Evolutionary conservation across 495 filamentous ascomycete genomes (phyloP).

Genomic region (Aspergillus carlsbadensis): DNA sequence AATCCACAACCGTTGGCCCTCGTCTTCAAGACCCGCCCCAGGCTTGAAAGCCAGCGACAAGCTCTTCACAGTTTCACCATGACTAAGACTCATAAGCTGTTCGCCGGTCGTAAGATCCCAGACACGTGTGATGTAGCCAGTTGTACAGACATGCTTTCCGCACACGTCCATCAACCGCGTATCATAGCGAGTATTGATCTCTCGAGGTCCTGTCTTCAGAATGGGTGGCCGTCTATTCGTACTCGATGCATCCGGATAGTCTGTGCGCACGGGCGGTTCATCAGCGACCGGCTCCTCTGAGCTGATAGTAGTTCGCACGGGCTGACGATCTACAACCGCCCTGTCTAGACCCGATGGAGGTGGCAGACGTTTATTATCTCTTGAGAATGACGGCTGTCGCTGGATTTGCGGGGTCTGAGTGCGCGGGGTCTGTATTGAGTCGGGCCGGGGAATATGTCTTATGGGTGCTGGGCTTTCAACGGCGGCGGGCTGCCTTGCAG

Average conservation of each 20-base stretch:
- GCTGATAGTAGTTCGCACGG: constrained; percentile 19
- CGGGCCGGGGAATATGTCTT: constrained; percentile 21
- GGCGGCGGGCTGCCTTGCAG: constrained; percentile 28
- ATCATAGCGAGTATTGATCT: constrained; percentile 83
- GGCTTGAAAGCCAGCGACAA: constrained; percentile 86
- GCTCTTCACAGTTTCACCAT: constrained; percentile 74
- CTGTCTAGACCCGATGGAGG: constrained; percentile 24
- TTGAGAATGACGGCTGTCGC: constrained; percentile 34
- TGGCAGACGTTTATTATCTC: constrained; percentile 25
- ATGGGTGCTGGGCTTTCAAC: constrained; percentile 17
- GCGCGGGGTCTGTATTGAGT: constrained; percentile 4
- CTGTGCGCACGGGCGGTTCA: constrained; percentile 35
- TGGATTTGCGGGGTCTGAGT: constrained; percentile 14
- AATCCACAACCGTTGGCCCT: constrained; percentile 85
- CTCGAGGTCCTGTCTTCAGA: constrained; percentile 63
- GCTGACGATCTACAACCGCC: constrained; percentile 18
- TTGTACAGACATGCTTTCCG: constrained; percentile 83
- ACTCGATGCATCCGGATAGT: constrained; percentile 82
- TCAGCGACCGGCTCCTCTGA: constrained; percentile 29
- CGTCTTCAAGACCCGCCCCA: constrained; percentile 66
- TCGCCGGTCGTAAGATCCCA: constrained; percentile 86
- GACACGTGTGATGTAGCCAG: constrained; percentile 76
- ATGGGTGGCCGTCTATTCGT: constrained; percentile 81
- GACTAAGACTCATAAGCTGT: constrained; percentile 72
- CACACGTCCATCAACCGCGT: constrained; percentile 82